These are phyloP conservation scores for Diaporthe citrichinensis DNA, from an alignment of 2,329 filamentous ascomycete genomes.

Conservation along the genomic window DNA sequence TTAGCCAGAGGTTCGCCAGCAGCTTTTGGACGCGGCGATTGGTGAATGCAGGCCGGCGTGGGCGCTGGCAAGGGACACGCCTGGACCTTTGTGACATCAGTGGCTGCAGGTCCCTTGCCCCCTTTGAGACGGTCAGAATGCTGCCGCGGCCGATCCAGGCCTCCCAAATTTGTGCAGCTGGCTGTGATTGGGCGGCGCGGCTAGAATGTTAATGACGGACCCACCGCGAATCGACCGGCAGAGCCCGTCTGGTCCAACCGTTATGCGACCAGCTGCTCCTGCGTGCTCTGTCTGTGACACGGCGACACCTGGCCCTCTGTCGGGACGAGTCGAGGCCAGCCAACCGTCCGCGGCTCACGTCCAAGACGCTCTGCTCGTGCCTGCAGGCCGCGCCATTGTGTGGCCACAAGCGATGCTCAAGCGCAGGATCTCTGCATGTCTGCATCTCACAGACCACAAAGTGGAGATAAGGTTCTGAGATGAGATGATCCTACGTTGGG, in stretches of 20 bases:
- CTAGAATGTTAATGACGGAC: constrained; percentile 6
- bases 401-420: constrained; percentile 1
- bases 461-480: constrained; percentile 32
- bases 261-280: constrained; percentile 3
- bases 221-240: neutral
- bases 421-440: constrained; percentile 1
- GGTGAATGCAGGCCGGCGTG: constrained; percentile 9
- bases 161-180: constrained; percentile 10
- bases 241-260: constrained; percentile 24
- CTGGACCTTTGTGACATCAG: constrained; percentile 33
- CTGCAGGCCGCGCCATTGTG: neutral
- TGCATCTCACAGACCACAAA: constrained; percentile 6
- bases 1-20: neutral
- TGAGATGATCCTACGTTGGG: constrained; percentile 18
- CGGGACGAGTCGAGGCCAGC: neutral
- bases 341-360: neutral
- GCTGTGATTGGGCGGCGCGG: constrained; percentile 4
- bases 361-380: neutral
- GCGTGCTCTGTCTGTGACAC: constrained; percentile 20
- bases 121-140: constrained; percentile 22
- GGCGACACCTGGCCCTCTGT: constrained; percentile 5
- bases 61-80: constrained; percentile 10
- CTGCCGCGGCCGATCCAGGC: constrained; percentile 21
- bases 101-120: constrained; percentile 31
- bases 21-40: constrained; percentile 3